Percentiles rank a stretch among this genome's conserved stretches.
Evolutionary conservation across 805 yeast species (phyloP).

Genomic region (Saccharomycopsis microspora): DNA sequence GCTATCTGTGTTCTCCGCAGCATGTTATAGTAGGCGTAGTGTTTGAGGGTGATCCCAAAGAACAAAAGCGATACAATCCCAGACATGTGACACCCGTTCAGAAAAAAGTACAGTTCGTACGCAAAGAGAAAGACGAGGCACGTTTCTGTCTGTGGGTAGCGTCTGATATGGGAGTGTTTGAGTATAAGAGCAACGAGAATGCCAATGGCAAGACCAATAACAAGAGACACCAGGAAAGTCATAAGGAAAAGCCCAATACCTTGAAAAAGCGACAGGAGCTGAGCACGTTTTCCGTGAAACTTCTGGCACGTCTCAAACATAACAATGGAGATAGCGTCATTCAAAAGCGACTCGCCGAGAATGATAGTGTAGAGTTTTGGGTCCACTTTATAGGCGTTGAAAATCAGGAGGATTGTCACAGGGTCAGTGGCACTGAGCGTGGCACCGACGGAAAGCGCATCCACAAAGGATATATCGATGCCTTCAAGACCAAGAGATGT

Average conservation of each 20-base stretch:
- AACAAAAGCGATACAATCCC: slow-evolving; percentile 92
- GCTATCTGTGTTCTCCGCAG: slow-evolving; percentile 95
- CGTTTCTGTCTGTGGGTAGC: slow-evolving; percentile 96
- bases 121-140: slow-evolving; percentile 85
- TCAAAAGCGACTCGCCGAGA: slow-evolving; percentile 89
- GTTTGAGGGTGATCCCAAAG: slow-evolving; percentile 94
- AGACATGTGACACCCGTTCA: slow-evolving; percentile 99
- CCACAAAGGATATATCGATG: slow-evolving; percentile 83
- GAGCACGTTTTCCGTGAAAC: slow-evolving; percentile 78
- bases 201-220: slow-evolving; percentile 85
- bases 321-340: slow-evolving; percentile 97
- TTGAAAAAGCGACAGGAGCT: slow-evolving; percentile 69
- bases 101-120: slow-evolving; percentile 92
- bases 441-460: slow-evolving; percentile 95
- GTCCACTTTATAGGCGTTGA: slow-evolving; percentile 95
- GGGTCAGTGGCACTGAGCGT: slow-evolving; percentile 98
- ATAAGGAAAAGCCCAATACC: slow-evolving; percentile 89
- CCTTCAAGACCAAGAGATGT: slow-evolving; percentile 87
- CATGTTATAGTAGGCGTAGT: slow-evolving; percentile 96
- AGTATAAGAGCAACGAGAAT: slow-evolving; percentile 78
- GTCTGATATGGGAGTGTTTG: slow-evolving; percentile 85
- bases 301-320: slow-evolving; percentile 98
- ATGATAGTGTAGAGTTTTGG: slow-evolving; percentile 95
- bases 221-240: slow-evolving; percentile 83
- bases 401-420: slow-evolving; percentile 89